Evolutionary conservation across 164 flowering plant species (phyloP).

Genomic region (Buxus sempervirens): DNA sequence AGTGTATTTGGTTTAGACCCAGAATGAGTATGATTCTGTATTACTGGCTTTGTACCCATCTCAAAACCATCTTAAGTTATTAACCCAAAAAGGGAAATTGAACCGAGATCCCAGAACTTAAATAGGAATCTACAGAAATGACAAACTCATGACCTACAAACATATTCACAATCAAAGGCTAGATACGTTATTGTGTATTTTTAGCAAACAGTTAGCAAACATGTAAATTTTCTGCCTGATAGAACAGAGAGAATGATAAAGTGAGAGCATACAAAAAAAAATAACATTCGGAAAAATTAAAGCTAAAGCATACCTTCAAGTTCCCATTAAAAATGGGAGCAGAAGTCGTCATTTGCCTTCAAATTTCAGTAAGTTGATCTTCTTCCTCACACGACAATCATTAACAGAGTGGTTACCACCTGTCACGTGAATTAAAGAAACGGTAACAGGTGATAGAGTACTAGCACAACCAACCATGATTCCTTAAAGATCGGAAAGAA

Average conservation of each 20-base stretch:
- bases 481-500: too few species aligned
- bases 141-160: not conserved
- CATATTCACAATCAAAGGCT: not conserved
- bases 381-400: not conserved
- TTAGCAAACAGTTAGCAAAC: not conserved
- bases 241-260: not conserved
- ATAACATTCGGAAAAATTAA: not conserved
- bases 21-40: too few species aligned
- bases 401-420: not conserved
- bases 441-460: not conserved
- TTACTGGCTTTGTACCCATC: too few species aligned
- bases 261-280: not conserved
- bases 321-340: constrained; percentile 29
- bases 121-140: too few species aligned
- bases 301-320: constrained; percentile 20
- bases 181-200: not conserved
- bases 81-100: too few species aligned
- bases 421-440: not conserved
- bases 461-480: not conserved
- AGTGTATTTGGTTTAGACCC: too few species aligned
- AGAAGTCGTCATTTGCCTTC: constrained; percentile 21
- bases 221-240: not conserved
- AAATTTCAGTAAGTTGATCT: not conserved
- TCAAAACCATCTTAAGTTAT: too few species aligned
- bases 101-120: too few species aligned